Conservation (phyloP, 257 asterid species). For the Plectranthus barbatus region DNA sequence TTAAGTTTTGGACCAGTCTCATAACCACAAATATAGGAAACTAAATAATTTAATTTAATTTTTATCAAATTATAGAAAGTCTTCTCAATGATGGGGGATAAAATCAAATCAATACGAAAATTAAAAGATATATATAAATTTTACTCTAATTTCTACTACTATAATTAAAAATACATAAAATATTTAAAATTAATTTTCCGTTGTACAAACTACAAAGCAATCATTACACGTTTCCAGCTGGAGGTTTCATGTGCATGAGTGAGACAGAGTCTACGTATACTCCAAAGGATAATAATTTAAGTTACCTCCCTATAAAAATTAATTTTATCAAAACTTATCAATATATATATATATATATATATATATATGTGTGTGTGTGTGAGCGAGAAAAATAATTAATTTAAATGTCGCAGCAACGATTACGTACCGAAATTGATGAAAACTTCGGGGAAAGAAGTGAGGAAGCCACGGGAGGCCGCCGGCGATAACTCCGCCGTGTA, state of each 20-base stretch:
- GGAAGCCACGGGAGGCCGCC: constrained; percentile 71
- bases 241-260: constrained; percentile 14
- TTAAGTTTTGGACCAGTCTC: background rate
- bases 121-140: too few species aligned
- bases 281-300: background rate
- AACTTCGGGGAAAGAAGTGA: constrained; percentile 73
- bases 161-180: too few species aligned
- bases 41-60: too few species aligned
- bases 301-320: background rate
- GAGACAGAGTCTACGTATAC: constrained; percentile 5
- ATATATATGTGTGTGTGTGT: too few species aligned
- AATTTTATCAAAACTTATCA: too few species aligned
- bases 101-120: too few species aligned
- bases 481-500: constrained; percentile 80
- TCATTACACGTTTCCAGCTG: background rate
- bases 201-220: background rate
- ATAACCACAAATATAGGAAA: background rate
- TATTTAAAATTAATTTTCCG: background rate
- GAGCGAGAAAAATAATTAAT: background rate
- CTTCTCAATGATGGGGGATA: too few species aligned
- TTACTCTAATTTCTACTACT: too few species aligned
- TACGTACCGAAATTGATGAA: constrained; percentile 53
- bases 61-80: background rate
- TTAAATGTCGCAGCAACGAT: background rate
- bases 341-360: too few species aligned